Percentiles rank a stretch among this genome's conserved stretches.
These are phyloP conservation scores for Linanthus parryae DNA, from an alignment of 148 eudicot species.

Conservation along the genomic window DNA sequence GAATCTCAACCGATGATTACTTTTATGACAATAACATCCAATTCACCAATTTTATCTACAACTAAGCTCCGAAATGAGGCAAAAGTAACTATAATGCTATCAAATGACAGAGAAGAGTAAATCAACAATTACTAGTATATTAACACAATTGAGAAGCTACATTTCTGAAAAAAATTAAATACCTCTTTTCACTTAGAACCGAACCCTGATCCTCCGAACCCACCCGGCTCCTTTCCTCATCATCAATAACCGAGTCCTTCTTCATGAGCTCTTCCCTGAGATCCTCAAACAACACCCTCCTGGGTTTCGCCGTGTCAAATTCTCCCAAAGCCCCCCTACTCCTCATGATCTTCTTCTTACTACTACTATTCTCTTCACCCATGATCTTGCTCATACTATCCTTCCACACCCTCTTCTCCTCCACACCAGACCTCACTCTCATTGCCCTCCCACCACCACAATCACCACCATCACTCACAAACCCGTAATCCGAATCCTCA, in stretches of 20 bases:
- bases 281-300: slow-evolving; percentile 46
- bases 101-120: too few relatives aligned
- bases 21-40: too few relatives aligned
- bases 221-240: slow-evolving; percentile 44
- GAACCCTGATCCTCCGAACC: slow-evolving; percentile 48
- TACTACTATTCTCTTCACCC: too few relatives aligned
- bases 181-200: slow-evolving; percentile 62
- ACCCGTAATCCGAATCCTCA: too few relatives aligned
- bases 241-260: slow-evolving; percentile 41
- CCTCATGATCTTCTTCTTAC: slow-evolving; percentile 19
- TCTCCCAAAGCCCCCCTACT: slow-evolving; percentile 80
- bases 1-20: too few relatives aligned
- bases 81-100: too few relatives aligned
- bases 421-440: slow-evolving; percentile 19
- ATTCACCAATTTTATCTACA: too few relatives aligned
- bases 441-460: slow-evolving; percentile 23
- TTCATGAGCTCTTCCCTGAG: slow-evolving; percentile 37
- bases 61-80: too few relatives aligned
- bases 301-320: slow-evolving; percentile 53
- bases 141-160: slow-evolving; percentile 1
- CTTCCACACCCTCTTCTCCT: slow-evolving; percentile 20
- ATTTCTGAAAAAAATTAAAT: neutral
- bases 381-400: too few relatives aligned
- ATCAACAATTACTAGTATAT: too few relatives aligned
- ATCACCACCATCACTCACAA: too few relatives aligned